phyloP scores from a whole-genome alignment of 352 stramenopile genomes.

The Phytopythium delawarense region DNA sequence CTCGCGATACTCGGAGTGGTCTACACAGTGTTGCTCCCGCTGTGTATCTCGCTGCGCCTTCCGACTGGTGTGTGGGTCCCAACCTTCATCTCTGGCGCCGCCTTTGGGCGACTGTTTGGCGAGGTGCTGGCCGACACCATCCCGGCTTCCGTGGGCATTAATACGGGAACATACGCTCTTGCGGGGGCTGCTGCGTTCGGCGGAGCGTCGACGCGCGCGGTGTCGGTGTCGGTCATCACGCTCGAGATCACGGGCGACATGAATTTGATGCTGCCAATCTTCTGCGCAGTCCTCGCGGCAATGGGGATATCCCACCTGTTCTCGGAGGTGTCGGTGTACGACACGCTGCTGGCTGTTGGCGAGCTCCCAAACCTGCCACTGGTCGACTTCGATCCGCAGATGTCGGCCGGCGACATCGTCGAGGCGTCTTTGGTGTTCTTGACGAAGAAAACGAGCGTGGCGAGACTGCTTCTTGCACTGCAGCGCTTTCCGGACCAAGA shows the following conservation, averaged over 20 bases:
- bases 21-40: constrained; percentile 60
- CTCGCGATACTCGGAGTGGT: constrained; percentile 40
- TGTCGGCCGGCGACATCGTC: constrained; percentile 62
- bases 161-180: constrained; percentile 71
- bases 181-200: constrained; percentile 73
- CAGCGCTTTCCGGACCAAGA: constrained; percentile 67
- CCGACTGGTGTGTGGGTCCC: constrained; percentile 83
- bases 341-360: constrained; percentile 71
- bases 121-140: constrained; percentile 43
- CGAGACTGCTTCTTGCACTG: constrained; percentile 65
- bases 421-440: constrained; percentile 70
- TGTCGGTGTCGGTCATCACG: constrained; percentile 84
- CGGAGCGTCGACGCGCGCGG: constrained; percentile 60
- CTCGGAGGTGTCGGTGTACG: constrained; percentile 77
- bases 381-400: constrained; percentile 60
- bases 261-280: constrained; percentile 77
- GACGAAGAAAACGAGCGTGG: constrained; percentile 64
- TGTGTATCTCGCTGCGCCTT: constrained; percentile 80
- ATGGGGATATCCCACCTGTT: constrained; percentile 64
- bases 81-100: constrained; percentile 80
- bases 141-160: constrained; percentile 14
- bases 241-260: constrained; percentile 85
- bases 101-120: constrained; percentile 76
- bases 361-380: constrained; percentile 84
- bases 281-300: constrained; percentile 61